A percentile compares a stretch with the other conserved stretches of the same genome.
Conservation (phyloP, 257 asterid genomes). For the Solanum dulcamara region DNA sequence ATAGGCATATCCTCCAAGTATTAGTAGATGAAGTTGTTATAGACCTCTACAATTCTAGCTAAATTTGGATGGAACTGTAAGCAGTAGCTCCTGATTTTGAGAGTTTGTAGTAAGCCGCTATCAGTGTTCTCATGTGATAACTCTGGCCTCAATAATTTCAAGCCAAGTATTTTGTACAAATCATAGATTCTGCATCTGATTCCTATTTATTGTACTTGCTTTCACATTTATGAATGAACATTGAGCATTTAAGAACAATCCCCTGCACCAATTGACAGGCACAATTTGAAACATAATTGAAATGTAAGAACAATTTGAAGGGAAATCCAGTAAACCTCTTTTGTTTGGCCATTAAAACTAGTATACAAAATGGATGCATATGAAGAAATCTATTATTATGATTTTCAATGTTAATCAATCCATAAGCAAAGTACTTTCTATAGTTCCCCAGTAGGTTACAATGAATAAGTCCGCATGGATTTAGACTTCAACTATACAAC, state of each 20-base stretch:
- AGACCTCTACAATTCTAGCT: constrained; percentile 24
- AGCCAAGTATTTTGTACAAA: not conserved
- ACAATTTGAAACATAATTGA: not conserved
- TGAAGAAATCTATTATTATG: not conserved
- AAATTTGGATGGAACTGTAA: not conserved
- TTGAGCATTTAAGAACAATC: not conserved
- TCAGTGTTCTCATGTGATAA: not conserved
- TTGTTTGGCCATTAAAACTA: not conserved
- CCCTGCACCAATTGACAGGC: not conserved
- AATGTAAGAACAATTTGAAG: not conserved
- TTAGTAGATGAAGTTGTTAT: constrained; percentile 62
- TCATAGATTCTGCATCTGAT: not conserved
- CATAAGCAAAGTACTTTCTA: not conserved
- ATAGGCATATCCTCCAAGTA: constrained; percentile 32
- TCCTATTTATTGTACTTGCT: not conserved
- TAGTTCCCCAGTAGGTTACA: not conserved
- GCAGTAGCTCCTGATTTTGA: not conserved
- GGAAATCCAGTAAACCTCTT: not conserved
- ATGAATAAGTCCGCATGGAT: not conserved
- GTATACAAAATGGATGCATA: not conserved
- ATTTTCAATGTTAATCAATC: not conserved
- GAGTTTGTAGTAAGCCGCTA: not conserved
- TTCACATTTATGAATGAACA: not conserved
- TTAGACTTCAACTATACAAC: constrained; percentile 1
- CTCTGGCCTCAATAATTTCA: not conserved